Evolutionary conservation across 2,329 filamentous ascomycete genomes (phyloP).

Genomic region (Calcarisporium arbuscula): DNA sequence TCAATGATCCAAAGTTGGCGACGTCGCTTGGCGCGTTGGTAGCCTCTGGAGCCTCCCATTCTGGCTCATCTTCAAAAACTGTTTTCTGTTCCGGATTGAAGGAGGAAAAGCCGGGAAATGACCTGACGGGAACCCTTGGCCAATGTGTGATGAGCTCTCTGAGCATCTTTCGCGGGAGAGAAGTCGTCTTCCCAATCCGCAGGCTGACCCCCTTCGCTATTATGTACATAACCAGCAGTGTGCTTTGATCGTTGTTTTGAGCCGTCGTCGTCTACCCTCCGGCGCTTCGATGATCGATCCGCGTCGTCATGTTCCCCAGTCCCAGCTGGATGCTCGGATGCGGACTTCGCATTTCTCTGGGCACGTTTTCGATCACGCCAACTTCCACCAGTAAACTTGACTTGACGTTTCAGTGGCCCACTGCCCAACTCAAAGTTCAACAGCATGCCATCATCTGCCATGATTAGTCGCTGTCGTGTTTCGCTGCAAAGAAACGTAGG

Average conservation of each 20-base stretch:
- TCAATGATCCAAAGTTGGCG: slow-evolving; percentile 79
- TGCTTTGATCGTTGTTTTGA: slow-evolving; percentile 7
- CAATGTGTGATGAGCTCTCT: slow-evolving; percentile 15
- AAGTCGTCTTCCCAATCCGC: slow-evolving; percentile 1
- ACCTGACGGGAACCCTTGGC: slow-evolving; percentile 44
- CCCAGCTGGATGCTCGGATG: slow-evolving; percentile 16
- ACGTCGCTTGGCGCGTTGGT: slow-evolving; percentile 90
- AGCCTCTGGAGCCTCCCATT: slow-evolving; percentile 57
- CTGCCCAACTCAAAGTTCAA: slow-evolving; percentile 82
- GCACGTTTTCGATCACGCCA: slow-evolving; percentile 87
- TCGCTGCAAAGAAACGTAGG: too few species aligned
- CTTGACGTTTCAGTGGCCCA: slow-evolving; percentile 52
- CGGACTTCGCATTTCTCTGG: slow-evolving; percentile 25
- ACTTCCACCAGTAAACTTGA: slow-evolving; percentile 77
- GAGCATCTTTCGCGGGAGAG: slow-evolving; percentile 11
- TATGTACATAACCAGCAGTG: slow-evolving; percentile 2
- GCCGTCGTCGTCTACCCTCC: slow-evolving; percentile 27
- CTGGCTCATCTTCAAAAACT: slow-evolving; percentile 42
- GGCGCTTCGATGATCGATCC: slow-evolving; percentile 38
- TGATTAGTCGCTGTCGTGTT: slow-evolving; percentile 27
- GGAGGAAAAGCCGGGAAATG: slow-evolving; percentile 86
- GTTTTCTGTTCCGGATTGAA: slow-evolving; percentile 75
- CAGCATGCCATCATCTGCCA: slow-evolving; percentile 94
- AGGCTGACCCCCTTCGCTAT: slow-evolving; percentile 2
- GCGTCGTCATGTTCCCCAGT: slow-evolving; percentile 19